These are phyloP conservation scores for Fusarium brachygibbosum DNA, from an alignment of 2,329 filamentous ascomycete genomes.

Conservation along the genomic window DNA sequence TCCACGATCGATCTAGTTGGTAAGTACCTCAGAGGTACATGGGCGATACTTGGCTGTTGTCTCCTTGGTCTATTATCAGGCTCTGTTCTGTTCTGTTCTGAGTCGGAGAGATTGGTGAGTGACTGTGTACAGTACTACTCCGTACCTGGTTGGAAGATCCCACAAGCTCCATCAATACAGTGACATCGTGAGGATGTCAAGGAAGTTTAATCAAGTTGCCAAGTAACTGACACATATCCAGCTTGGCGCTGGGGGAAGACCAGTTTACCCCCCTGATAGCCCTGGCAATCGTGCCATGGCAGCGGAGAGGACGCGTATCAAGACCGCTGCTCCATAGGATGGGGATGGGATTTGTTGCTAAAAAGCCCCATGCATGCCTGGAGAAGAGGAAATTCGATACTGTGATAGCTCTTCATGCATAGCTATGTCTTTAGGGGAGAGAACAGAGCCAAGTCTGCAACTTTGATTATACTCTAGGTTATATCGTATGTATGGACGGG, in stretches of 20 bases:
- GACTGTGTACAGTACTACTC: slow-evolving; percentile 1
- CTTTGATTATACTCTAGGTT: background rate
- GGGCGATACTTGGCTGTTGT: background rate
- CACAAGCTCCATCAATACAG: slow-evolving; percentile 18
- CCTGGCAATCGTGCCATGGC: slow-evolving; percentile 32
- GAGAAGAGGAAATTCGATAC: slow-evolving; percentile 8
- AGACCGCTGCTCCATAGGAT: slow-evolving; percentile 13
- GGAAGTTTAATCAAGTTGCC: slow-evolving; percentile 18
- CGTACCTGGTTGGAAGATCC: slow-evolving; percentile 1
- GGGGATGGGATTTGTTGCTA: slow-evolving; percentile 26
- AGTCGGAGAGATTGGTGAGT: slow-evolving; percentile 3
- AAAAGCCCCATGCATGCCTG: slow-evolving; percentile 8
- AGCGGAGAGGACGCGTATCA: slow-evolving; percentile 30
- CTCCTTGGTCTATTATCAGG: background rate
- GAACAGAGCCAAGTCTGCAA: background rate
- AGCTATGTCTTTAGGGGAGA: background rate
- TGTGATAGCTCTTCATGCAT: background rate
- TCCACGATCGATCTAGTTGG: slow-evolving; percentile 41
- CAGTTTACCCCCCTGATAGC: slow-evolving; percentile 33
- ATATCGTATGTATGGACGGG: slow-evolving; percentile 8
- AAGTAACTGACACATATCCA: slow-evolving; percentile 29
- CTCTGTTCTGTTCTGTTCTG: background rate
- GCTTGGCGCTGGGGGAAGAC: slow-evolving; percentile 38
- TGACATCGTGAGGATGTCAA: slow-evolving; percentile 4
- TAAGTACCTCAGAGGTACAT: slow-evolving; percentile 27